Percentiles rank a stretch among this genome's conserved stretches.
Conservation (phyloP, 2,329 filamentous ascomycete genomes). For the Fusarium sp. region DNA sequence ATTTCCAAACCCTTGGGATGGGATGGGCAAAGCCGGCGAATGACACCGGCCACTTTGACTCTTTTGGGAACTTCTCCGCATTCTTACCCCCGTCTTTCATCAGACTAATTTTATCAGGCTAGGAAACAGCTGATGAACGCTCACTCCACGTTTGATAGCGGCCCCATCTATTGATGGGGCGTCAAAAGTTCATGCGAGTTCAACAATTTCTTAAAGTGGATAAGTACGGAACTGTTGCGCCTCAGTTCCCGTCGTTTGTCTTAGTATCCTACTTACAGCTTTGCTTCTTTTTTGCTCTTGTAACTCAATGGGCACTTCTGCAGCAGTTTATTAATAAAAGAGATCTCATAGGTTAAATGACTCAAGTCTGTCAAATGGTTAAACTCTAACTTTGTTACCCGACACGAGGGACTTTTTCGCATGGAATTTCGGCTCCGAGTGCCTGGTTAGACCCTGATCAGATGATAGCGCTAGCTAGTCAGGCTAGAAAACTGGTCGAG, state of each 20-base stretch:
- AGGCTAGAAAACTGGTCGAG: neutral
- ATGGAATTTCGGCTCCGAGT: neutral
- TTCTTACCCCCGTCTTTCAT: neutral
- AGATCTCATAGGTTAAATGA: neutral
- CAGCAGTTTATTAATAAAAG: rapidly evolving
- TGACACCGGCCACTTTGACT: conserved; percentile 5
- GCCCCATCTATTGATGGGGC: neutral
- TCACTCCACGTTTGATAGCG: conserved; percentile 17
- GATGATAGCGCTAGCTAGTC: neutral
- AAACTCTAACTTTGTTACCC: neutral
- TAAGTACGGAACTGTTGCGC: neutral
- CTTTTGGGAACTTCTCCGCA: conserved; percentile 17
- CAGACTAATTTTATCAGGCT: neutral
- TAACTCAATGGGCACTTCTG: rapidly evolving
- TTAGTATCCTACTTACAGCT: neutral
- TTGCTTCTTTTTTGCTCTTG: neutral
- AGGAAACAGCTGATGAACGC: conserved; percentile 7
- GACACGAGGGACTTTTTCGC: neutral
- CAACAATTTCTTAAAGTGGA: neutral
- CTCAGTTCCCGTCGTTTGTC: neutral
- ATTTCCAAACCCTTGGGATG: neutral
- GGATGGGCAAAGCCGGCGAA: conserved; percentile 25
- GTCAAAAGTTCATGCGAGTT: neutral
- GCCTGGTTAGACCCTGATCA: neutral
- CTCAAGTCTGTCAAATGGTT: neutral